These are phyloP conservation scores for Aspergillus ustus DNA, from an alignment of 2,329 filamentous ascomycete species.

Conservation along the genomic window DNA sequence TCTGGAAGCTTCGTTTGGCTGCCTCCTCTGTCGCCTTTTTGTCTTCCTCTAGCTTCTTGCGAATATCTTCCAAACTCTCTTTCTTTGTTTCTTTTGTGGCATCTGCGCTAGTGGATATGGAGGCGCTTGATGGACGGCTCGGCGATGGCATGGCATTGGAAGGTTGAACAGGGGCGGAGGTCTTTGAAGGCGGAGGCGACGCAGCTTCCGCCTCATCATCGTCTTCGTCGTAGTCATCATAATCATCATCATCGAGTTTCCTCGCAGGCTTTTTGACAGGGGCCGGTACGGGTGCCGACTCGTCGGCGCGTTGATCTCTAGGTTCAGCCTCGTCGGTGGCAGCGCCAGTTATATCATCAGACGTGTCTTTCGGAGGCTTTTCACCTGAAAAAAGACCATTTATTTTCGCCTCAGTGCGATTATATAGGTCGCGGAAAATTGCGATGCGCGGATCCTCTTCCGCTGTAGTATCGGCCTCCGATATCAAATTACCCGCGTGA, in stretches of 20 bases:
- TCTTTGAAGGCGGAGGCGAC: slow-evolving; percentile 59
- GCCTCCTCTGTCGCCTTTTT: slow-evolving; percentile 89
- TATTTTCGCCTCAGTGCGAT: slow-evolving; percentile 76
- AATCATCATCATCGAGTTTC: slow-evolving; percentile 80
- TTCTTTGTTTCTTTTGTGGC: slow-evolving; percentile 60
- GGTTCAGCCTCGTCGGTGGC: slow-evolving; percentile 51
- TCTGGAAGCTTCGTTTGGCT: slow-evolving; percentile 88
- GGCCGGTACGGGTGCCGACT: slow-evolving; percentile 50
- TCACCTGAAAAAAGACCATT: slow-evolving; percentile 70
- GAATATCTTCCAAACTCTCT: slow-evolving; percentile 81
- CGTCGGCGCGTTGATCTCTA: slow-evolving; percentile 53
- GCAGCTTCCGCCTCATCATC: slow-evolving; percentile 56
- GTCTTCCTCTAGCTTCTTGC: slow-evolving; percentile 89
- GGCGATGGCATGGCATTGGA: slow-evolving; percentile 68
- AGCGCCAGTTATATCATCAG: slow-evolving; percentile 38
- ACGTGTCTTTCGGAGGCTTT: slow-evolving; percentile 34
- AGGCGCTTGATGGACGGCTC: slow-evolving; percentile 69
- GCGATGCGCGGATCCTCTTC: slow-evolving; percentile 72
- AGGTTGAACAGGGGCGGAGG: slow-evolving; percentile 57
- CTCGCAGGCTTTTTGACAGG: slow-evolving; percentile 61
- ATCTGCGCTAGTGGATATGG: slow-evolving; percentile 65
- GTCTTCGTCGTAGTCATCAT: slow-evolving; percentile 69
- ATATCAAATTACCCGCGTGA: slow-evolving; percentile 53
- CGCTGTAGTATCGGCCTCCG: slow-evolving; percentile 60
- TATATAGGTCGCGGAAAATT: slow-evolving; percentile 78